These are phyloP conservation scores for Hydnomerulius pinastri DNA, from an alignment of 768 basidiomycete species.

Conservation along the genomic window DNA sequence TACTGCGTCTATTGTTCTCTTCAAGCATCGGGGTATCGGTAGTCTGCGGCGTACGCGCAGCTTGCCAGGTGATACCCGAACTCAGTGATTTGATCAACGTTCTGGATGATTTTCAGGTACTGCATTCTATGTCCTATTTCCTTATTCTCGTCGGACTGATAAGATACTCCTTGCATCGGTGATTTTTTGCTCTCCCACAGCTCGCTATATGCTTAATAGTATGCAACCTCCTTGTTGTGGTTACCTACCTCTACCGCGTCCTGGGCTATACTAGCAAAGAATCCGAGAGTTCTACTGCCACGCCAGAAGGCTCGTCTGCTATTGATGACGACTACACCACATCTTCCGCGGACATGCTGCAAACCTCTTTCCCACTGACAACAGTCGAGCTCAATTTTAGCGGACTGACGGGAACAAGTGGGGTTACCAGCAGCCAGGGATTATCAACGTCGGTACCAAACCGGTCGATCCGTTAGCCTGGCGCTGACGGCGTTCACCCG, in stretches of 20 bases:
- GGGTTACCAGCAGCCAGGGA: not conserved
- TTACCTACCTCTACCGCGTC: constrained; percentile 26
- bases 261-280: constrained; percentile 1
- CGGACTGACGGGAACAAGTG: not conserved
- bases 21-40: constrained; percentile 2
- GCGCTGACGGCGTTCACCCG: no score
- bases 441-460: not conserved
- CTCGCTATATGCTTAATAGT: constrained; percentile 14
- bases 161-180: not conserved
- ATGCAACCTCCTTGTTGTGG: constrained; percentile 26
- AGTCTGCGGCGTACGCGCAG: not conserved
- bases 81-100: not conserved
- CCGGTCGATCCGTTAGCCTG: not conserved
- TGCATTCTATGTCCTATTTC: not conserved
- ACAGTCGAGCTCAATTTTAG: constrained; percentile 10
- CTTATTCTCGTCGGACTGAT: not conserved
- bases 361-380: constrained; percentile 9
- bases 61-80: not conserved
- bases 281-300: not conserved
- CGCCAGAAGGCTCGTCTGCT: not conserved
- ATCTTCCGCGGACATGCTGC: not conserved
- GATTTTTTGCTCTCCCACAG: constrained; percentile 4
- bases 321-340: not conserved
- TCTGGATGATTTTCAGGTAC: constrained; percentile 11
- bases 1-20: constrained; percentile 13